A percentile compares a stretch with the other conserved stretches of the same genome.
These are phyloP conservation scores for Solanum medicagineum DNA, from an alignment of 257 asterid genomes.

Conservation along the genomic window DNA sequence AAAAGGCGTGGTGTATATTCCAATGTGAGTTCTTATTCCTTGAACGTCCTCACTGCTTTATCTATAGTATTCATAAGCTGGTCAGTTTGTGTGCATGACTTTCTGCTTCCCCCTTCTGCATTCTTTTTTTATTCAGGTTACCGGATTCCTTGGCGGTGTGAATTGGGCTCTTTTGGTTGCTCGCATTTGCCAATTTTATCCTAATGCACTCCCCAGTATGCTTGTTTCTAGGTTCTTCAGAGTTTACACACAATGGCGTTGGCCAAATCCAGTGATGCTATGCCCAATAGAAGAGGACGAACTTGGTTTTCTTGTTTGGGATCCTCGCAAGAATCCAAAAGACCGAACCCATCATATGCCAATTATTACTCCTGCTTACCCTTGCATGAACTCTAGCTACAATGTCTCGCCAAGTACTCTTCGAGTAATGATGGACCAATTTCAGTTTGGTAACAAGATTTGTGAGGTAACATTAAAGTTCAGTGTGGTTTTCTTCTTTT, in stretches of 20 bases:
- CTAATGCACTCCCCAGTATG: constrained; percentile 31
- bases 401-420: constrained; percentile 35
- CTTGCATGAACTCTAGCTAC: constrained; percentile 37
- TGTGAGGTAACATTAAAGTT: constrained; percentile 14
- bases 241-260: constrained; percentile 34
- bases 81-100: not conserved
- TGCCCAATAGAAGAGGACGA: constrained; percentile 27
- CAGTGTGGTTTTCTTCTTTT: not conserved
- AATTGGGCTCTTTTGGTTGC: constrained; percentile 35
- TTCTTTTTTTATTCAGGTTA: constrained; percentile 10
- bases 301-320: constrained; percentile 32
- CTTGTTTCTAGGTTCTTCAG: constrained; percentile 33
- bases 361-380: constrained; percentile 35
- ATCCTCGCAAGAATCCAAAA: constrained; percentile 25
- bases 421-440: constrained; percentile 30
- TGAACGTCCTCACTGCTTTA: not conserved
- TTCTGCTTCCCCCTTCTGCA: not conserved
- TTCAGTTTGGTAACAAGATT: constrained; percentile 23
- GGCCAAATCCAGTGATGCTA: constrained; percentile 44
- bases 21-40: constrained; percentile 11
- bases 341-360: constrained; percentile 33
- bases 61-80: not conserved
- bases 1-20: constrained; percentile 34
- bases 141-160: constrained; percentile 31
- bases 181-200: constrained; percentile 32